Conservation (phyloP, 179 eudicot genomes). For the Sideroxylon spinosum region DNA sequence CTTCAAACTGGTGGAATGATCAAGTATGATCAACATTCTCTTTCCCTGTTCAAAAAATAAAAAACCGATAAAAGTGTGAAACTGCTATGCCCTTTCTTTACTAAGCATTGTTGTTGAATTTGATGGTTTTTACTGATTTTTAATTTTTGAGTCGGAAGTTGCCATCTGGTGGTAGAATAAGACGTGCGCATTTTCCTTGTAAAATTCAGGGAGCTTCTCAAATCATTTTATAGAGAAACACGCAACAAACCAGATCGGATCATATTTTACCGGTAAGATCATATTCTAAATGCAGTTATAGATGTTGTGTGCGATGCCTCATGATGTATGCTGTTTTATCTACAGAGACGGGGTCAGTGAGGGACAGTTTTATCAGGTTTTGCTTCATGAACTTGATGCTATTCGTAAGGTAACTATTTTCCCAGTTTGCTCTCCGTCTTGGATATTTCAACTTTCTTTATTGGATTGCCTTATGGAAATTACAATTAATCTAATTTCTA, state of each 20-base stretch:
- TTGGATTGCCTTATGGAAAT: not conserved
- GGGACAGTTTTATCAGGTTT: constrained; percentile 88
- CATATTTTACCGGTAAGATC: constrained; percentile 66
- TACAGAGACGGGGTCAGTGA: constrained; percentile 95
- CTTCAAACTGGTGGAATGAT: constrained; percentile 85
- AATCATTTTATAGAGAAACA: constrained; percentile 69
- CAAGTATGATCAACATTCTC: constrained; percentile 37
- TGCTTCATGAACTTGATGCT: constrained; percentile 89
- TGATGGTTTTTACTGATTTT: not conserved
- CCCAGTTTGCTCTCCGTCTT: not conserved
- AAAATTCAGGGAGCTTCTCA: constrained; percentile 62
- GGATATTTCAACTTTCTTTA: not conserved
- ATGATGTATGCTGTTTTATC: not conserved
- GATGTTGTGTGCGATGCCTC: not conserved
- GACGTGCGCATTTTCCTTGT: not conserved
- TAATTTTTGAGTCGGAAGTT: not conserved
- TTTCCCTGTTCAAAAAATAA: not conserved
- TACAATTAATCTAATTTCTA: not conserved
- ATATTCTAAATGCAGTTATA: not conserved
- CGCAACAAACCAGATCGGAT: constrained; percentile 74
- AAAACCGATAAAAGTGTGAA: not conserved
- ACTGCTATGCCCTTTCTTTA: too few species aligned
- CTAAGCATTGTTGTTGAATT: not conserved
- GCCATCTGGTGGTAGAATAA: not conserved
- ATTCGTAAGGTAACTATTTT: constrained; percentile 59